phyloP scores from a whole-genome alignment of 2,329 filamentous ascomycete species.

The Diaporthe humulicola region DNA sequence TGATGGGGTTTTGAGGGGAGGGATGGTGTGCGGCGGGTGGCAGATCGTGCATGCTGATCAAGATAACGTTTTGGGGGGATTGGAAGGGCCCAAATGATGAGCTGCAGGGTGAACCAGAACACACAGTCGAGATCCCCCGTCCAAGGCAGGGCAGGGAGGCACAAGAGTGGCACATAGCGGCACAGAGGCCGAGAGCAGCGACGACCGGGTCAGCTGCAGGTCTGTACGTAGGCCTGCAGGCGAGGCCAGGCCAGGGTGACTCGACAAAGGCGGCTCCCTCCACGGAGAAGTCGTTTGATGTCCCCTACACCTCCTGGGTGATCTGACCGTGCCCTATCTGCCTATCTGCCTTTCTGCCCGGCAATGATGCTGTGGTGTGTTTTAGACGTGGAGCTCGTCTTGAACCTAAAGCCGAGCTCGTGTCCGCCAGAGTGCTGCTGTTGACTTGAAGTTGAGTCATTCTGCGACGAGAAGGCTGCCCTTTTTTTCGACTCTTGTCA shows the following conservation, averaged over 20 bases:
- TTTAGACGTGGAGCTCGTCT: constrained; percentile 5
- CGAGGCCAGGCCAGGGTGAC: neutral
- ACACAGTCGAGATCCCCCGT: neutral
- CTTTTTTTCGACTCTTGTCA: neutral
- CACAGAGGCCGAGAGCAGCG: neutral
- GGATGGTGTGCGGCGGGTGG: neutral
- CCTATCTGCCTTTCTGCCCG: neutral
- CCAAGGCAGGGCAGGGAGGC: neutral
- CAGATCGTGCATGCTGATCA: constrained; percentile 28
- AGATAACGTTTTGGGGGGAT: constrained; percentile 2
- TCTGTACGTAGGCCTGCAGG: neutral
- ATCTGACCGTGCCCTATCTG: neutral
- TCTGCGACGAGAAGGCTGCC: neutral
- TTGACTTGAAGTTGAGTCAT: neutral
- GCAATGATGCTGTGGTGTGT: neutral
- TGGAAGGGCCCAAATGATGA: neutral
- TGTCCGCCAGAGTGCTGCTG: too few relatives aligned
- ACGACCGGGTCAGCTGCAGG: neutral
- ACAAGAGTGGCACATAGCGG: neutral
- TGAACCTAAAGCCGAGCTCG: constrained; percentile 7
- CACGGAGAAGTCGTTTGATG: neutral
- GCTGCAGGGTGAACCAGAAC: constrained; percentile 14
- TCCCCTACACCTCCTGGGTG: neutral
- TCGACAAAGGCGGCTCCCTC: neutral
- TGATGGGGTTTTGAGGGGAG: neutral